Evolutionary conservation across 1,284 basidiomycete species (phyloP), one percentile per base, ranked within the genome.

Genomic region (Puccinia horiana): DNA sequence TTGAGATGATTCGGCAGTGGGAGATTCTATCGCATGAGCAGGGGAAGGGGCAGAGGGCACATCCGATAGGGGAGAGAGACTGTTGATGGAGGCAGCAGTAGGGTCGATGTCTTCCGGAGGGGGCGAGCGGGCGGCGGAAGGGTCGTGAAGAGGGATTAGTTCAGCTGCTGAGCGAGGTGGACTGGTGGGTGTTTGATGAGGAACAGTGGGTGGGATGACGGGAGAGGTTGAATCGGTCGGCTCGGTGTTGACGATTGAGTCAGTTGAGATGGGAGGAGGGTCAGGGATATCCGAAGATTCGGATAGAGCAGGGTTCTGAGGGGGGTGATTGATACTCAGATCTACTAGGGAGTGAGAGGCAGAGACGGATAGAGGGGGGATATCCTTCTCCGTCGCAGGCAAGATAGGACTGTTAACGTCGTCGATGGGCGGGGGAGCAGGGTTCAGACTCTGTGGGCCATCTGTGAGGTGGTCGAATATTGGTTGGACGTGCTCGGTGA

Each of bases 21-120:
- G 70, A 23, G 70, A 73, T 35, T 73, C 70, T 73, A 73, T 5
- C n/a, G n/a, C 54, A 61, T 54, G 74, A 40, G 49, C 2, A 1
- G 74, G 56, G 6, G 74, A 76, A 20, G 54, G 54, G 54, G 32
- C 74, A 58, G 74, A 76, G 5, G 74, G 74, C 23, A 75, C 49
- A 54, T 75, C 73, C 32, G 73, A 75, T 26, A 75, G 52, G 12
- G 73, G 73, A 12, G 73, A 75, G 2, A 75, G 18, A 29, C 74
- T 76, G 37, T 73, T 73, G 70, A 26, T 73, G 20, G 70, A 73
- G n/a, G 12, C 47, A 23, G 44, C n/a, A 20, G 52, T 12, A 6
- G 44, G 29, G 4, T 1, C 47, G 14, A 54, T 23, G 14, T 73
- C 47, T 54, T 20, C n/a, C 20, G 47, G 47, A 54, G 12, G 29